Conservation (phyloP, 495 filamentous ascomycete species). For the Penicillium roqueforti region DNA sequence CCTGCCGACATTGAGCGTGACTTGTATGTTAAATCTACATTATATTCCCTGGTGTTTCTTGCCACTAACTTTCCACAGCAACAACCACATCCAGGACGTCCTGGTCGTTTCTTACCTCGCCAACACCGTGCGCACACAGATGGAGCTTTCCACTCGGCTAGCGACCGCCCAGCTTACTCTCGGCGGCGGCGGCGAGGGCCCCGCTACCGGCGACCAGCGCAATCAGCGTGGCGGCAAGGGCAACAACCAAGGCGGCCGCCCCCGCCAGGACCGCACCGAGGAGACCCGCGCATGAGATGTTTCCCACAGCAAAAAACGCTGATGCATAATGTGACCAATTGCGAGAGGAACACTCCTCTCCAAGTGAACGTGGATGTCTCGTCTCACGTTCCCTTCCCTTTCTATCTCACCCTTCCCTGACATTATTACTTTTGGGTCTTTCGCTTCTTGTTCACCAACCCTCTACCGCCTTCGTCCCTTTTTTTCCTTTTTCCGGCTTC, state of each 20-base stretch:
- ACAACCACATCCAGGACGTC: constrained; percentile 98
- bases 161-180: constrained; percentile 77
- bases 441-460: constrained; percentile 11
- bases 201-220: constrained; percentile 32
- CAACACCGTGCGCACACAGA: constrained; percentile 98
- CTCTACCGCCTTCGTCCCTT: constrained; percentile 9
- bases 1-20: constrained; percentile 83
- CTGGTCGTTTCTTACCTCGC: constrained; percentile 94
- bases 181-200: constrained; percentile 50
- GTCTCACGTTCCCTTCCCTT: constrained; percentile 13
- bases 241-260: constrained; percentile 36
- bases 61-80: constrained; percentile 52
- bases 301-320: constrained; percentile 11
- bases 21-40: constrained; percentile 56
- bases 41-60: constrained; percentile 23
- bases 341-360: constrained; percentile 13
- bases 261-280: constrained; percentile 40
- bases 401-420: constrained; percentile 17
- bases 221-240: constrained; percentile 49
- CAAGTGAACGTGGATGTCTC: constrained; percentile 18
- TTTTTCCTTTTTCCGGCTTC: constrained; percentile 13
- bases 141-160: constrained; percentile 90
- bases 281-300: constrained; percentile 41
- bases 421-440: constrained; percentile 18
- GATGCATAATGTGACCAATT: constrained; percentile 29